Percentiles rank a stretch among this genome's conserved stretches.
phyloP scores from a whole-genome alignment of 2,329 filamentous ascomycete species.

The Hypoxylon sp. region DNA sequence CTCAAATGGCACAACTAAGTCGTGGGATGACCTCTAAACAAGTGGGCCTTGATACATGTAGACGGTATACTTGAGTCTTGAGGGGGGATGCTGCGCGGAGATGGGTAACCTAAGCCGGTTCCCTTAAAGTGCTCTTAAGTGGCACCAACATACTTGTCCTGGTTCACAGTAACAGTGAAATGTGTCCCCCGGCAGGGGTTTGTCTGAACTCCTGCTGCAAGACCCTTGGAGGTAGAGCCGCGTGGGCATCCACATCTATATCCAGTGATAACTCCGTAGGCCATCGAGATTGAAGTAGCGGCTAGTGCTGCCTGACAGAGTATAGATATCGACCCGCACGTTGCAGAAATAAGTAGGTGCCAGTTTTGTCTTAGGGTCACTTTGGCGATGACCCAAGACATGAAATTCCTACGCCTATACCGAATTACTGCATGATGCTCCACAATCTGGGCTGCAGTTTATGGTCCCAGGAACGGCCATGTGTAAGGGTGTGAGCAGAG shows the following conservation, averaged over 20 bases:
- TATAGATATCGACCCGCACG: constrained; percentile 33
- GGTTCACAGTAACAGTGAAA: constrained; percentile 44
- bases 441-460: constrained; percentile 46
- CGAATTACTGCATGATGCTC: constrained; percentile 36
- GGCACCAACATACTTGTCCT: constrained; percentile 45
- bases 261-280: constrained; percentile 43
- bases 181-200: constrained; percentile 43
- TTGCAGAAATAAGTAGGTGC: constrained; percentile 28
- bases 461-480: constrained; percentile 40
- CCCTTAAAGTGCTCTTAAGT: constrained; percentile 44
- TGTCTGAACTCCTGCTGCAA: constrained; percentile 39
- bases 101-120: constrained; percentile 44
- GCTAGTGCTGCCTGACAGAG: constrained; percentile 48
- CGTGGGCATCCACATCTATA: constrained; percentile 36
- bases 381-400: constrained; percentile 30
- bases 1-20: constrained; percentile 42
- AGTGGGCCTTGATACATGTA: constrained; percentile 46
- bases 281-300: constrained; percentile 33
- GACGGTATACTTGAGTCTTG: constrained; percentile 35
- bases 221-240: constrained; percentile 46
- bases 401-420: constrained; percentile 33
- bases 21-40: constrained; percentile 44
- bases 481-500: constrained; percentile 43
- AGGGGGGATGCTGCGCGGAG: constrained; percentile 42
- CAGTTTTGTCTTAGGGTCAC: constrained; percentile 30